Evolutionary conservation across 176 grass and related monocot genomes (phyloP).

Genomic region (Lolium rigidum): DNA sequence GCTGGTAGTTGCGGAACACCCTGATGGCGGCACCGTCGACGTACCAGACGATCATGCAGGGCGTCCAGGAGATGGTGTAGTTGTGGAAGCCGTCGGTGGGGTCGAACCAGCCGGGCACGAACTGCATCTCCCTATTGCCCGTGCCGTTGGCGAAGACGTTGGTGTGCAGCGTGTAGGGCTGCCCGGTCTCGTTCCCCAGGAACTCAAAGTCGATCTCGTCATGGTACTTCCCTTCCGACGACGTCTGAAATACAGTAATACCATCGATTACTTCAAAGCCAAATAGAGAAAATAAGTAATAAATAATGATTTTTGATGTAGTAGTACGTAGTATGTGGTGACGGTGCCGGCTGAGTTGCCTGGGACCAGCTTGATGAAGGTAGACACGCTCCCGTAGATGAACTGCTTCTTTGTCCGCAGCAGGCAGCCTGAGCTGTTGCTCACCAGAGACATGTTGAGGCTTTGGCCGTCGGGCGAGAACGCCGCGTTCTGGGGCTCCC

Average conservation of each 20-base stretch:
- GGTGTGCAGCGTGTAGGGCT: conserved; percentile 93
- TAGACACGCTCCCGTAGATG: conserved; percentile 71
- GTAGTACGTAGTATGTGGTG: conserved; percentile 65
- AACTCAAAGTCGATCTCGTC: conserved; percentile 95
- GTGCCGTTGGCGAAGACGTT: conserved; percentile 70
- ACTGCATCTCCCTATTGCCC: conserved; percentile 74
- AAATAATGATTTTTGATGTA: no score
- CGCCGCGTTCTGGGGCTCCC: conserved; percentile 50
- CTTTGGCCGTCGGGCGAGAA: conserved; percentile 27
- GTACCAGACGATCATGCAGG: conserved; percentile 74
- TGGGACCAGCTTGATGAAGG: conserved; percentile 63
- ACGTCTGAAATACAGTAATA: conserved; percentile 42
- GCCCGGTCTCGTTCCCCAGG: conserved; percentile 64
- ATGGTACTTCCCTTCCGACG: conserved; percentile 50
- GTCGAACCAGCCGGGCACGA: conserved; percentile 76
- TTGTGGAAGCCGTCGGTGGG: conserved; percentile 74
- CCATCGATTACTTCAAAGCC: no score
- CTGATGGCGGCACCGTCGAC: conserved; percentile 64
- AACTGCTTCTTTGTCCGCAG: conserved; percentile 73
- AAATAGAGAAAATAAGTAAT: no score
- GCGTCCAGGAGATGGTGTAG: conserved; percentile 85
- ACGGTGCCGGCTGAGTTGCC: conserved; percentile 79
- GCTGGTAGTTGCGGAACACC: no score
- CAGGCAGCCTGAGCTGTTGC: no score
- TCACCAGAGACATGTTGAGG: conserved; percentile 43